Evolutionary conservation across 208 protist species (phyloP), one percentile per base, ranked within the genome.

Genomic region (Strigomonas culicis): DNA sequence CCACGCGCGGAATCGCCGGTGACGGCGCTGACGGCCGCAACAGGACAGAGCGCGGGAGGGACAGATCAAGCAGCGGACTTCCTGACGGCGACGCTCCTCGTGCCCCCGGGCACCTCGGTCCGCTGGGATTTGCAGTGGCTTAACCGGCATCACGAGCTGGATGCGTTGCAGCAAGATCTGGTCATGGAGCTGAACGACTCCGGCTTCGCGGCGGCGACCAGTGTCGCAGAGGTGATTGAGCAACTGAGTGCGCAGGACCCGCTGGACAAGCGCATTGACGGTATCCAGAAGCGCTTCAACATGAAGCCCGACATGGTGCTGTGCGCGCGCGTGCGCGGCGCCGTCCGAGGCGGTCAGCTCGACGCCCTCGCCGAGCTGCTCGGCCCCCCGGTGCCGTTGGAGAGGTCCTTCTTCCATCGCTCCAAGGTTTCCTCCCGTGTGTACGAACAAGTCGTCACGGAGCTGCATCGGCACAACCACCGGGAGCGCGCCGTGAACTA

Each of bases 301-400:
- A 58, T 84, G 19, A 7, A 17, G 2, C 69, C 76, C 2, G 62
- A 56, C 19, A 72, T 69, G 52, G 62, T 74, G 44, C 63, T 70
- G 36, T 79, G 74, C 56, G 71, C 74, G 24, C 66, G 63, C 44
- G 50, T 88, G 15, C 59, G 64, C n/a, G 81, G 71, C 17, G 59
- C 84, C 19, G 77, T 76, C 55, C 68, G 61, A 46, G 65, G 56
- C 24, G 32, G 49, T 7, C 65, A 62, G 25, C 83, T 80, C 66
- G 58, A 52, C 6, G 72, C 56, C 15, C 57, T 77, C 17, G 68
- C 72, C 28, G 30, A 41, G 51, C 53, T 86, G 21, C 44, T 79
- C 47, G 77, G 79, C n/a, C 30, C 55, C 4, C 52, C 69, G 25
- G 59, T 74, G 6, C 65, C 71, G 30, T 57, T 84, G 21, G 41